Evolutionary conservation across 768 basidiomycete genomes (phyloP).

Genomic region (Wakefieldia striispora): DNA sequence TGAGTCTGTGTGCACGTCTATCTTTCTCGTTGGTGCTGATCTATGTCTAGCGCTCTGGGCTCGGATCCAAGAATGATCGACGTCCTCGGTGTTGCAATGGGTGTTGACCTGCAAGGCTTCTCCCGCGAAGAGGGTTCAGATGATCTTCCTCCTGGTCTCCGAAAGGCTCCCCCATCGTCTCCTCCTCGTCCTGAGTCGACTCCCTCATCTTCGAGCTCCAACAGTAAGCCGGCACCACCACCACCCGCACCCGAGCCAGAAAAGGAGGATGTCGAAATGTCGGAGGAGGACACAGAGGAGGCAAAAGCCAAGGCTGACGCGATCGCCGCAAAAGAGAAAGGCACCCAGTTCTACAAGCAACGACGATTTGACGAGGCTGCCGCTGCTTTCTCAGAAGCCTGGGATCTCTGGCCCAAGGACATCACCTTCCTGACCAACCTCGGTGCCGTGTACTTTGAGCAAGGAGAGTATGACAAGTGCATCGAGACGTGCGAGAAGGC

Average conservation of each 20-base stretch:
- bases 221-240: conserved; percentile 36
- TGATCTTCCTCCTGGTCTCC: conserved; percentile 65
- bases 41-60: conserved; percentile 47
- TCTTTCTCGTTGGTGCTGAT: conserved; percentile 5
- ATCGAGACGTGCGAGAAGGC: conserved; percentile 94
- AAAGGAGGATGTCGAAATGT: conserved; percentile 63
- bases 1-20: conserved; percentile 25
- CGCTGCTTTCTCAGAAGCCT: conserved; percentile 77
- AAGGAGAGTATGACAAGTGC: conserved; percentile 86
- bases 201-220: conserved; percentile 44
- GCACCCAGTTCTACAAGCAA: conserved; percentile 81
- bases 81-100: conserved; percentile 90
- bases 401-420: conserved; percentile 93
- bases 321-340: conserved; percentile 74
- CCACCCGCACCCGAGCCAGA: conserved; percentile 41
- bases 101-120: conserved; percentile 87
- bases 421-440: conserved; percentile 92
- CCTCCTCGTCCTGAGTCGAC: conserved; percentile 32
- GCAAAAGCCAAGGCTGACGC: conserved; percentile 75
- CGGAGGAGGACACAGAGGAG: conserved; percentile 65
- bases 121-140: conserved; percentile 81
- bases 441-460: conserved; percentile 88
- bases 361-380: conserved; percentile 78
- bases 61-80: conserved; percentile 89
- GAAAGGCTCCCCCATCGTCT: conserved; percentile 25